Base-by-base conservation (phyloP, 208 protist species). In the Trypanosoma theileri region DNA sequence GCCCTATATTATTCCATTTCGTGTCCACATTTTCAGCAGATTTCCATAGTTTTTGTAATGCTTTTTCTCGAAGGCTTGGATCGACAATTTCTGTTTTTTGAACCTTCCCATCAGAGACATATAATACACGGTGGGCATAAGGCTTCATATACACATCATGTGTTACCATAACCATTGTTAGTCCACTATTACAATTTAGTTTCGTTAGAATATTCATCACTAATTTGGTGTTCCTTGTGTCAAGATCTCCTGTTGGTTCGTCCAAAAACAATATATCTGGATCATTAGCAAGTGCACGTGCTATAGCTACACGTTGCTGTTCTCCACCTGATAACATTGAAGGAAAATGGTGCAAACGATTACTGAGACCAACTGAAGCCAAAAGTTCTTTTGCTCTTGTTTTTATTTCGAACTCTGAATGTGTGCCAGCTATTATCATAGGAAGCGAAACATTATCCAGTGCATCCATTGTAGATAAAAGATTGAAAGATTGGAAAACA, bases 151-250 rank as follows among this genome's bases (percentile, higher is more conserved):
- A 88, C n/a, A 97, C 85, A 71, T 99, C 97, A 71, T 99, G 97
- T 10, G 97, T 98, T 3, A 99, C 97, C 97, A 99, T 99, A n/a
- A 99, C 84, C 79, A 98, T 86, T 17, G 97, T 98, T 22, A 99
- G 88, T 41, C 85, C 88, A 14, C 75, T 70, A 22, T 91, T 71
- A 24, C 80, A 58, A 60, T 98, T 98, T n/a, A 98, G 84, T 45
- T 85, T 73, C 6, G 95, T 67, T 35, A 99, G 73, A 50, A 98
- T 86, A 67, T 96, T 85, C 89, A 99, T 94, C n/a, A 98, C 88
- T 48, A 98, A 71, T 13, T 81, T 59, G 1, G 97, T 98, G 71
- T 98, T 99, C 45, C 88, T 88, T 0, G 94, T 98, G 79, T 99
- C 97, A 45, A 99, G 88, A 74, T 99, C 97, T 40, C 96, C 97